Base-by-base conservation (phyloP, 805 yeast species). In the Teunomyces funiuensis region DNA sequence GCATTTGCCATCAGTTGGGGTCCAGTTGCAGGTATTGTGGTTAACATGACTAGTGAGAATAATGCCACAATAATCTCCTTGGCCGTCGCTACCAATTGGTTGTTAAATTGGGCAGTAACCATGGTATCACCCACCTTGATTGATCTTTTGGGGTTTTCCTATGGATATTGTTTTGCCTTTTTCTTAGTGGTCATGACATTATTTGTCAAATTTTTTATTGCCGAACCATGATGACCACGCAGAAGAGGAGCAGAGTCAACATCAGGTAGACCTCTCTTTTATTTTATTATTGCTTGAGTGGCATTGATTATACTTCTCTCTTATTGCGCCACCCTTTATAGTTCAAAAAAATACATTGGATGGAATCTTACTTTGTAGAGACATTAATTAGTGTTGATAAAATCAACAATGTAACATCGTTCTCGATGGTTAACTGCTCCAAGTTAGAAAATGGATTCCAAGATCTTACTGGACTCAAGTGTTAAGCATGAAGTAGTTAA, bases 1-100 rank as follows among this genome's bases (percentile, higher is more conserved):
- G 42, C 43, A 4, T 60, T 58, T 40, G 54, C 66, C 6, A 34
- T 47, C 11, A 51, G 57, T 36, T 64, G 70, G 71, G 69, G 70
- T 4, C 67, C 69, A 3, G 47, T 63, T 16, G 45, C 55, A 11
- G 61, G 61, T 3, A 49, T 61, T 29, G 11, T 57, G 23, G 51
- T 53, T 39, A 57, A 51, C 41, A 50, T 52, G 9, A 29, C 60
- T 13, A 53, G 60, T n/a, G 42, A 42, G 4, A 59, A 60, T 33
- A 48, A 53, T 33, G 52, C 57, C 28, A 15, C 45, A 7, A 46
- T 52, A 3, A 49, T 59, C 28, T 46, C 57, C 25, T 10, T 43
- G 17, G 49, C 61, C 6, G 50, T 52, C 11, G 48, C 53, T 7
- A 37, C 49, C 13, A 55, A 50, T 25, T 60, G 62, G 63, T 33